A percentile compares a stretch with the other conserved stretches of the same genome.
Conservation (phyloP, 176 grass and related monocot genomes). For the Zoysia japonica region DNA sequence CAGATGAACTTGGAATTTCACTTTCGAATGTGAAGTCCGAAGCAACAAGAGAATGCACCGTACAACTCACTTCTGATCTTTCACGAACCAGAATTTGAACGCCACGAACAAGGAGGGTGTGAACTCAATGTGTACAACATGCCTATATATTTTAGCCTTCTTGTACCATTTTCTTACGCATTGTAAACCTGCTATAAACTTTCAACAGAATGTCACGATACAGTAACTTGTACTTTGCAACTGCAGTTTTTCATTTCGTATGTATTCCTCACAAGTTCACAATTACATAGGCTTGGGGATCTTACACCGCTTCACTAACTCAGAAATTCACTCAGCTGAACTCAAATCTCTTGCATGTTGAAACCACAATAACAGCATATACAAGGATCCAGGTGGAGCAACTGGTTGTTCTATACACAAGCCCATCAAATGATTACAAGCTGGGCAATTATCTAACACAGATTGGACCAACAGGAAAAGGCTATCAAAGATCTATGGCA, state of each 20-base stretch:
- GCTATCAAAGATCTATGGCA: not conserved
- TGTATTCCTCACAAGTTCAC: not conserved
- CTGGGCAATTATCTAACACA: slow-evolving; percentile 30
- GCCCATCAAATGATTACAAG: slow-evolving; percentile 6
- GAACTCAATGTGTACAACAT: not conserved
- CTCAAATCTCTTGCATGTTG: not conserved
- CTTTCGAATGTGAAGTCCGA: too few species aligned
- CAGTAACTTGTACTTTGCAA: not conserved
- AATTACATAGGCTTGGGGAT: not conserved
- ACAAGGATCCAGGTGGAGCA: not conserved
- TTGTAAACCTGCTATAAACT: not conserved
- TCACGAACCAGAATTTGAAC: too few species aligned
- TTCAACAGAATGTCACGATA: not conserved
- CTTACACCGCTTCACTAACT: not conserved
- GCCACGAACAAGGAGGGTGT: not conserved
- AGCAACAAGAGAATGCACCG: too few species aligned
- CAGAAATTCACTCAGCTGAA: not conserved
- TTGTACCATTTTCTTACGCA: not conserved
- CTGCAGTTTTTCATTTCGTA: not conserved
- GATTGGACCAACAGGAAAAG: slow-evolving; percentile 15
- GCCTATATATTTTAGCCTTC: not conserved
- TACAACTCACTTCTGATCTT: too few species aligned
- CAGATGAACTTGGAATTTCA: too few species aligned
- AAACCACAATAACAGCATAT: not conserved
- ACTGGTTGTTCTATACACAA: slow-evolving; percentile 32